Conservation (phyloP, 2,329 filamentous ascomycete species). For the Emericellopsis cladophorae region DNA sequence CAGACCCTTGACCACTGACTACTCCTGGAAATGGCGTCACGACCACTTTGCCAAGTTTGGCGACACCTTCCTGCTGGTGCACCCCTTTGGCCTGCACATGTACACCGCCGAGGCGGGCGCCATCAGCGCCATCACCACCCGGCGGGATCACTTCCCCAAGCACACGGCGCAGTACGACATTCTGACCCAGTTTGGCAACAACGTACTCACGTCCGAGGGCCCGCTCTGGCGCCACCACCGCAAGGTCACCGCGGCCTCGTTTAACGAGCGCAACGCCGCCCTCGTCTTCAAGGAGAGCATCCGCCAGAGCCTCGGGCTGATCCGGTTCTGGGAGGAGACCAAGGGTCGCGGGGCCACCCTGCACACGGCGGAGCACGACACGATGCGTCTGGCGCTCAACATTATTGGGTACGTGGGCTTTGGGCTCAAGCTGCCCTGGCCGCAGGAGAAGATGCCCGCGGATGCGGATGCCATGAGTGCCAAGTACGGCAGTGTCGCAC, state of each 20-base stretch:
- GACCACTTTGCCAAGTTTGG: slow-evolving; percentile 45
- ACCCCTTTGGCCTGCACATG: slow-evolving; percentile 38
- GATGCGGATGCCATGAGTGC: slow-evolving; percentile 29
- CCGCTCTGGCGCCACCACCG: slow-evolving; percentile 59
- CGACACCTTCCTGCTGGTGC: slow-evolving; percentile 53
- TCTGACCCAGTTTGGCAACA: slow-evolving; percentile 47
- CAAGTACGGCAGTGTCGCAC: slow-evolving; percentile 33
- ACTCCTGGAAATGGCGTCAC: slow-evolving; percentile 42
- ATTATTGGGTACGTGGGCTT: slow-evolving; percentile 59
- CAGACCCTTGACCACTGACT: slow-evolving; percentile 46
- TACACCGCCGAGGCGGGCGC: slow-evolving; percentile 51
- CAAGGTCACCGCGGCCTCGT: slow-evolving; percentile 57
- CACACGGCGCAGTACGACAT: slow-evolving; percentile 20
- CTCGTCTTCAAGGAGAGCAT: slow-evolving; percentile 53
- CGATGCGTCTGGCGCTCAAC: slow-evolving; percentile 47
- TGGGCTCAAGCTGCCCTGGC: slow-evolving; percentile 47
- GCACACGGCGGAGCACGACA: slow-evolving; percentile 45
- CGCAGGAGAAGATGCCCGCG: slow-evolving; percentile 40
- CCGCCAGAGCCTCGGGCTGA: slow-evolving; percentile 47
- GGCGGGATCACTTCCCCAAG: slow-evolving; percentile 56
- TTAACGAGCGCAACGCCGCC: slow-evolving; percentile 64
- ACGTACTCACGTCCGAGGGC: slow-evolving; percentile 60
- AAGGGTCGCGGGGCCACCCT: slow-evolving; percentile 31
- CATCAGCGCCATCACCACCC: slow-evolving; percentile 50
- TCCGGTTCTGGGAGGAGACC: slow-evolving; percentile 35